Evolutionary conservation across 441 rosid genomes (phyloP), one percentile per base, ranked within the genome.

Genomic region (Gossypium lobatum): DNA sequence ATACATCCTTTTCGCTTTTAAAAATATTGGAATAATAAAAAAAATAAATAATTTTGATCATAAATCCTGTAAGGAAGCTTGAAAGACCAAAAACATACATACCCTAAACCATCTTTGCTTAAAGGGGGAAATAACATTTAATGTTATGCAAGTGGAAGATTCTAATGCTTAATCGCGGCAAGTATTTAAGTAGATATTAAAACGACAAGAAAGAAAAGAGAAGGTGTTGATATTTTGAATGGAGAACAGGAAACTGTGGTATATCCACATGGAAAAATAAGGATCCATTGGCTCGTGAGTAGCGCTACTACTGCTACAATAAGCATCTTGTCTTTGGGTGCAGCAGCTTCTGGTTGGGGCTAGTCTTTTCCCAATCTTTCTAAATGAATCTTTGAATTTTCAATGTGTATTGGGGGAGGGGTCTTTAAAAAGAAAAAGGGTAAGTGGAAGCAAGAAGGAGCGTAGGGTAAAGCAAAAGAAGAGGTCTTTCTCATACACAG

Each of bases 401-500:
- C 71, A 46, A 53, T 6, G 60, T 61, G 70, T 57, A 28, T 64
- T 37, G 18, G 59, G 37, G 18, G 17, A 4, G 46, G 75, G 11
- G 60, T 42, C 23, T 64, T 25, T 59, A 25, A 59, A 61, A 42
- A 37, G 23, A 4, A 54, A 75, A 70, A 67, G 45, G 60, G 63
- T 17, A 26, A 21, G 23, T 11, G 20, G 14, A 45, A 26, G 46
- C n/a, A 69, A 34, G 46, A 61, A 75, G 81, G 80, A 79, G 83
- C 67, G 79, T 80, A 76, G 79, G 79, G 83, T 77, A 86, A 86
- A 87, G 83, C 65, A 82, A 85, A 73, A 80, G 73, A 69, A 76
- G 80, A 75, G 79, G 89, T 89, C 88, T 89, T 91, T 89, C 95
- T 91, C 92, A 82, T 72, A 78, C 96, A 86, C 98, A 88, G 98